A percentile compares a stretch with the other conserved stretches of the same genome.
Conservation (phyloP, 2,329 filamentous ascomycete species). For the Diplocarpon mali region DNA sequence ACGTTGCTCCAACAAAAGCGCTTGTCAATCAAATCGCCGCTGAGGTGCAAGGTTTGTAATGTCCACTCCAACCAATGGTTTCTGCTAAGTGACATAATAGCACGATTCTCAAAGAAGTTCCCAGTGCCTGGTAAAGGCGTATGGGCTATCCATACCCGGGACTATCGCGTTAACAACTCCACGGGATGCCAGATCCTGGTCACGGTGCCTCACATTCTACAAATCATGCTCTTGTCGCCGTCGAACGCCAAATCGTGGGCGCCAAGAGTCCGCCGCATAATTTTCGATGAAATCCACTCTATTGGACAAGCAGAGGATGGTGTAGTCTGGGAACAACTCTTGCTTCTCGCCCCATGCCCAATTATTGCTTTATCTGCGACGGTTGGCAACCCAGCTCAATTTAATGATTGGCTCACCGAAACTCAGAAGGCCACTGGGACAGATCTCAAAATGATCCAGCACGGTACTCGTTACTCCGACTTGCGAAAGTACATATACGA, state of each 20-base stretch:
- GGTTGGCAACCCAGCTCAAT: conserved; percentile 63
- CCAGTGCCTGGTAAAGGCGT: conserved; percentile 51
- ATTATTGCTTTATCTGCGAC: conserved; percentile 74
- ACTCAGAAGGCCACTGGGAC: conserved; percentile 54
- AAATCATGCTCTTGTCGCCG: conserved; percentile 63
- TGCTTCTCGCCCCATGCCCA: conserved; percentile 63
- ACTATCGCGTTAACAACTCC: conserved; percentile 65
- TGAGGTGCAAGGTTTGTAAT: conserved; percentile 50
- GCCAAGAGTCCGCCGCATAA: conserved; percentile 58
- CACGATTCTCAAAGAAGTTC: conserved; percentile 54
- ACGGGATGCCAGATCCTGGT: conserved; percentile 64
- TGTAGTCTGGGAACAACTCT: conserved; percentile 66
- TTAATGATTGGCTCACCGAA: conserved; percentile 54
- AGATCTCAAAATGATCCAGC: conserved; percentile 56
- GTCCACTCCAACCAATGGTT: no score
- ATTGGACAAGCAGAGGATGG: conserved; percentile 70
- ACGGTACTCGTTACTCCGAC: conserved; percentile 63
- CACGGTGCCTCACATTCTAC: conserved; percentile 67
- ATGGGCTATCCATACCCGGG: conserved; percentile 69
- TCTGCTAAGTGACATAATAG: conserved; percentile 10
- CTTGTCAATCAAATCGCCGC: conserved; percentile 76
- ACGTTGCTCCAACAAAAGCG: conserved; percentile 73
- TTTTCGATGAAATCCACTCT: conserved; percentile 74
- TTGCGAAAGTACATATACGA: conserved; percentile 63
- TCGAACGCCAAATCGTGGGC: conserved; percentile 58